phyloP scores from a whole-genome alignment of 2,329 filamentous ascomycete species.

The Colletotrichum cuscutae region DNA sequence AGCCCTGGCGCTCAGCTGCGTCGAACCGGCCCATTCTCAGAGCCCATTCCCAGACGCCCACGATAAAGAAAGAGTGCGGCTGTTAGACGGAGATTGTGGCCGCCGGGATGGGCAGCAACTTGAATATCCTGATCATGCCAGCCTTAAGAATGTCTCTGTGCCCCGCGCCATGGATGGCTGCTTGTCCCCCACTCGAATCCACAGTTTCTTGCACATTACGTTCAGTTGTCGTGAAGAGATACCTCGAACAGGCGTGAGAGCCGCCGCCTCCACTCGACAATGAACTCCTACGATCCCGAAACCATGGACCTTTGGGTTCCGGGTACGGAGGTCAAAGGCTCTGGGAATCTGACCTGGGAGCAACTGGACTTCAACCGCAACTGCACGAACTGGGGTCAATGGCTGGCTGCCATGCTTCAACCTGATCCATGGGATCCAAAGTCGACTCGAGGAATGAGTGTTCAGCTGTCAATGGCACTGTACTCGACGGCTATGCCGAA shows the following conservation, averaged over 20 bases:
- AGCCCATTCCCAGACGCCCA: background rate
- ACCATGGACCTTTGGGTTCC: conserved; percentile 25
- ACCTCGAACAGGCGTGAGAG: background rate
- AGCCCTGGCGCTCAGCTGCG: conserved; percentile 27
- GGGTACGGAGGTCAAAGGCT: conserved; percentile 2
- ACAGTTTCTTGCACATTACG: background rate
- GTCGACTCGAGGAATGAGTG: conserved; percentile 20
- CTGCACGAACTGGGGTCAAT: conserved; percentile 25
- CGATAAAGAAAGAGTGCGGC: conserved; percentile 1
- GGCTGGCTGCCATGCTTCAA: conserved; percentile 16
- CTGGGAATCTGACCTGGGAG: conserved; percentile 21
- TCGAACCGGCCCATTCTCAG: background rate
- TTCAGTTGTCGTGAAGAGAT: background rate
- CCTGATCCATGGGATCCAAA: conserved; percentile 27
- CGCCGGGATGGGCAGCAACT: background rate
- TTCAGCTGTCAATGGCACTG: background rate
- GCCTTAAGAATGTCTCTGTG: conserved; percentile 5
- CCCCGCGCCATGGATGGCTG: background rate
- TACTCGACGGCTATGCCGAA: conserved; percentile 8
- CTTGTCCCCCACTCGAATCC: background rate
- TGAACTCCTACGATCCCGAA: background rate
- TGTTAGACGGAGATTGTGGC: background rate
- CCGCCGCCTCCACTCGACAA: background rate
- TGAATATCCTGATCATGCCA: background rate
- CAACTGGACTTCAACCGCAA: conserved; percentile 27